Evolutionary conservation across 176 grass and related monocot genomes (phyloP).

Genomic region (Bromus sterilis): DNA sequence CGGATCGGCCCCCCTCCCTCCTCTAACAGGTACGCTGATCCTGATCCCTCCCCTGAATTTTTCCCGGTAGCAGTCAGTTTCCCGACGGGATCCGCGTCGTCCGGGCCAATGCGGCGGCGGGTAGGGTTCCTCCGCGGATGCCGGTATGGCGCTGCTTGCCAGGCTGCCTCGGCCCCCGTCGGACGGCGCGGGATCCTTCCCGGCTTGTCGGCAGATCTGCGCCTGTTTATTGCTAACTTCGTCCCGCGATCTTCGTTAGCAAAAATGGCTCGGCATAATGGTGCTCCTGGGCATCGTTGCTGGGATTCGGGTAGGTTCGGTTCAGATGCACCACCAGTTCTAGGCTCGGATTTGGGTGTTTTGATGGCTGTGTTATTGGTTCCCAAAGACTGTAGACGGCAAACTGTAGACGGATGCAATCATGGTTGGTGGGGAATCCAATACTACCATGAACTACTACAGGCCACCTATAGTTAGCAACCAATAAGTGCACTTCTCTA

Average conservation of each 20-base stretch:
- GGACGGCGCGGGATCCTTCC: too few relatives aligned
- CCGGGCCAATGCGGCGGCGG: background rate
- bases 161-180: too few relatives aligned
- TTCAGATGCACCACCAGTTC: background rate
- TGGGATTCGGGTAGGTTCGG: too few relatives aligned
- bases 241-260: too few relatives aligned
- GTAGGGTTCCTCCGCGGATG: background rate
- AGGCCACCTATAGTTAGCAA: background rate
- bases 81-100: background rate
- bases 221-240: background rate
- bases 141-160: too few relatives aligned
- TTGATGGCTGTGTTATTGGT: background rate
- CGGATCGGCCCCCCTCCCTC: background rate
- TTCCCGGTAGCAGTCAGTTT: background rate
- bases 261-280: too few relatives aligned
- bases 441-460: background rate
- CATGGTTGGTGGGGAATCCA: background rate
- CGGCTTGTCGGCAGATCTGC: background rate
- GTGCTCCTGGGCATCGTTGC: too few relatives aligned
- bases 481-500: background rate
- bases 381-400: background rate
- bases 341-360: background rate
- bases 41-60: background rate
- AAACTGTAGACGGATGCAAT: background rate
- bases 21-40: background rate